A percentile compares a stretch with the other conserved stretches of the same genome.
Conservation (phyloP, 2,329 filamentous ascomycete genomes). For the Sporothrix schenckii region DNA sequence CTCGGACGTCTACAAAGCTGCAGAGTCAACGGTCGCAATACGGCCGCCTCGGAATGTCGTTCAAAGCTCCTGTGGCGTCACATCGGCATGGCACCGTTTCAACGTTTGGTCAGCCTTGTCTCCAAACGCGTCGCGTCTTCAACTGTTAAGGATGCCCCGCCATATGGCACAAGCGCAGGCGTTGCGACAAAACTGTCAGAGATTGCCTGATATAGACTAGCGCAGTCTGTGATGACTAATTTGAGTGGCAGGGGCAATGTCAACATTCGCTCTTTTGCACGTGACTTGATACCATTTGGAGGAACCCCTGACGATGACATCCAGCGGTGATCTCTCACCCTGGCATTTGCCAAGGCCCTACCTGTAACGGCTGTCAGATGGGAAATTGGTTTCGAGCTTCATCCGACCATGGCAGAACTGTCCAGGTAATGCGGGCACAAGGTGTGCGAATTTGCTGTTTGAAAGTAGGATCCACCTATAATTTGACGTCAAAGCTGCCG, state of each 20-base stretch:
- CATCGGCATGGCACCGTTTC: neutral
- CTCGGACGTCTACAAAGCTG: neutral
- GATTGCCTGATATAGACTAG: neutral
- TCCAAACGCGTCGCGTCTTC: slow-evolving; percentile 26
- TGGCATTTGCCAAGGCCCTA: slow-evolving; percentile 6
- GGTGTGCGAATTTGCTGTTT: neutral
- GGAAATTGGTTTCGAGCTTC: slow-evolving; percentile 5
- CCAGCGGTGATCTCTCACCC: neutral
- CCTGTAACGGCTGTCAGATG: slow-evolving; percentile 22
- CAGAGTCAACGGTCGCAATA: neutral
- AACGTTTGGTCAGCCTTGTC: slow-evolving; percentile 12
- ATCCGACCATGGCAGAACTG: slow-evolving; percentile 7
- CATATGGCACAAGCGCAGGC: neutral
- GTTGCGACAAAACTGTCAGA: neutral
- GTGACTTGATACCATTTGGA: neutral
- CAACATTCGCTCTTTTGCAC: neutral
- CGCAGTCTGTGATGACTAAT: neutral
- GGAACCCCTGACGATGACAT: neutral
- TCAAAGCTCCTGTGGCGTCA: neutral
- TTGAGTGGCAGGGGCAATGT: neutral
- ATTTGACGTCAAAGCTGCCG: neutral
- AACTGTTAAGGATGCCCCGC: slow-evolving; percentile 4
- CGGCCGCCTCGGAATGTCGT: neutral
- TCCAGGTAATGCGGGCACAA: slow-evolving; percentile 11
- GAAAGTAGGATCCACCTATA: slow-evolving; percentile 3